Base-by-base conservation (phyloP, 139 green algal species). In the Desmodesmus armatus region DNA sequence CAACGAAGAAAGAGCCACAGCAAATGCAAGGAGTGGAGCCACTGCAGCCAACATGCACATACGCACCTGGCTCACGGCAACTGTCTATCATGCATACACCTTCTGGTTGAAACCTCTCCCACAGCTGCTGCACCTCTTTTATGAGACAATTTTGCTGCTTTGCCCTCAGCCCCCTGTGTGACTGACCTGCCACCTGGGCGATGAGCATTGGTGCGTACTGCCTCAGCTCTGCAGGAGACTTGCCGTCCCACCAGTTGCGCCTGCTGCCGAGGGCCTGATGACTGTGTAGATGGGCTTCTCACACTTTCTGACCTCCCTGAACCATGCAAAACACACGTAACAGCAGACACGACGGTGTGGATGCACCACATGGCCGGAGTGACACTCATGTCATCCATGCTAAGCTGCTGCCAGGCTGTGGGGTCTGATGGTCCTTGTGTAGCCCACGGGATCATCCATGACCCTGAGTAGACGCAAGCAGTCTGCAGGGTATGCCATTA, bases 241-340 rank as follows among this genome's bases (percentile, higher is more conserved):
- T n/a, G 44, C 78, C 78, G 5, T n/a, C 51, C 78, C 62, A 72
- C 78, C 62, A 66, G n/a, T 63, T 84, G 76, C 76, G 76, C 60
- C 72, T 65, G 76, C 63, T 77, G 63, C 62, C 79, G 29, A 94
- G 87, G 84, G 77, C 13, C 79, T 65, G 25, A 90, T 49, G 15
- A 94, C 75, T 3, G 43, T 78, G 71, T 92, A 93, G 55, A 89
- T 88, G 2, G 91, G 91, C 83, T 92, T 94, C 79, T 94, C 91
- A 53, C 87, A 91, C 62, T 82, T 84, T 25, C 58, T 60, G 2
- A 82, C 83, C 29, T 87, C 72, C 73, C 73, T 87, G n/a, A 29
- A 40, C 4, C 29, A 35, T 4, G 5, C 4, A 53, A 49, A 65
- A 17, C 71, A 49, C 13, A n/a, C 39, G 41, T 41, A 17, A 15